Evolutionary conservation across 352 stramenopile species (phyloP).

Genomic region (Phytopythium vexans): DNA sequence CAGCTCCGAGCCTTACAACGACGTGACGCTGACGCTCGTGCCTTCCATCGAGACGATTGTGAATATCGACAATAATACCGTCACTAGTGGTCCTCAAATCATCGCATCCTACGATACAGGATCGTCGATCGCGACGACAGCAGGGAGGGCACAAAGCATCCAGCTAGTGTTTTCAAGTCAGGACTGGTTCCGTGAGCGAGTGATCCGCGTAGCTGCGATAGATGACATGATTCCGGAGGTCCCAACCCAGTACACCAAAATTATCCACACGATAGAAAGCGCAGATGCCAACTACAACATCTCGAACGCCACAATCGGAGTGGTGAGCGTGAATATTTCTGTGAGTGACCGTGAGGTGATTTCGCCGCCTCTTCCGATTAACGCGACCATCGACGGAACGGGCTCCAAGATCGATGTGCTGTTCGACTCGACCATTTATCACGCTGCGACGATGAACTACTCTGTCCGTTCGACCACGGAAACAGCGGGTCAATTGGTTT

Average conservation of each 20-base stretch:
- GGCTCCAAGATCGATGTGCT: slow-evolving; percentile 48
- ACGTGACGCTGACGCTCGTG: slow-evolving; percentile 41
- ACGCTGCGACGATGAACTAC: slow-evolving; percentile 59
- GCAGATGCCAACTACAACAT: slow-evolving; percentile 60
- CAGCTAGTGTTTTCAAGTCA: slow-evolving; percentile 58
- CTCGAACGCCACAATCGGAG: slow-evolving; percentile 42
- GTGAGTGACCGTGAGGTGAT: slow-evolving; percentile 65
- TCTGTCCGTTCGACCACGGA: slow-evolving; percentile 1
- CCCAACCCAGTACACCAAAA: slow-evolving; percentile 50
- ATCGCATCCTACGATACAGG: slow-evolving; percentile 18
- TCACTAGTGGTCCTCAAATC: slow-evolving; percentile 24
- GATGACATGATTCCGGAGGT: slow-evolving; percentile 59
- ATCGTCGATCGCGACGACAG: slow-evolving; percentile 9
- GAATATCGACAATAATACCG: slow-evolving; percentile 24
- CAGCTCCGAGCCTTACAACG: slow-evolving; percentile 59
- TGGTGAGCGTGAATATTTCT: slow-evolving; percentile 42
- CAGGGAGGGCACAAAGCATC: slow-evolving; percentile 16
- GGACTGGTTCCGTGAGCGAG: slow-evolving; percentile 43
- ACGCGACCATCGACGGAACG: slow-evolving; percentile 45
- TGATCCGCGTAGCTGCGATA: slow-evolving; percentile 56
- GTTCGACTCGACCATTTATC: slow-evolving; percentile 70
- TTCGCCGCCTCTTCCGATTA: slow-evolving; percentile 43
- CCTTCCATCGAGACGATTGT: slow-evolving; percentile 43
- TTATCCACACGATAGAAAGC: slow-evolving; percentile 41
- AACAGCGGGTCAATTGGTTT: slow-evolving; percentile 5